phyloP scores from a whole-genome alignment of 2,329 filamentous ascomycete species.

The Ustulina deusta region DNA sequence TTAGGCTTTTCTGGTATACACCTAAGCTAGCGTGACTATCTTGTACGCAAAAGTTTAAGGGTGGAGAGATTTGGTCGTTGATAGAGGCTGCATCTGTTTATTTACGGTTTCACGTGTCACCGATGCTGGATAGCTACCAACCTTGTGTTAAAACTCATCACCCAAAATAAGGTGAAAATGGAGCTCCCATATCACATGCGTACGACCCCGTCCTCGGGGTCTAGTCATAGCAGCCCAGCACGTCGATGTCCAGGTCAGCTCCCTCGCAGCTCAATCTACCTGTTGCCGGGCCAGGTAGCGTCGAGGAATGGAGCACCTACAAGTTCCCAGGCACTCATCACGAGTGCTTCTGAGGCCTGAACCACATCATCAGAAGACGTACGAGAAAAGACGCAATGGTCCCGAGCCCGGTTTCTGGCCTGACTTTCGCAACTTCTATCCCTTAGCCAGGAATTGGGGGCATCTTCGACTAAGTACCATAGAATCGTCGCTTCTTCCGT shows the following conservation, averaged over 20 bases:
- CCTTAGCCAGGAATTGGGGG: neutral
- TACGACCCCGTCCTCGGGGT: neutral
- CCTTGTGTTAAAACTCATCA: too few relatives aligned
- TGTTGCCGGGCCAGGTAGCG: neutral
- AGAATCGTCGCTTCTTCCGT: constrained; percentile 42
- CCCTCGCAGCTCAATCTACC: neutral
- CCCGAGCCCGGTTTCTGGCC: neutral
- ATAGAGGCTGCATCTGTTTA: too few relatives aligned
- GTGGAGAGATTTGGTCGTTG: too few relatives aligned
- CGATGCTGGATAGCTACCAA: too few relatives aligned
- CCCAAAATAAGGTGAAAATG: neutral
- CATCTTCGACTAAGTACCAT: constrained; percentile 26
- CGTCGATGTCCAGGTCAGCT: neutral
- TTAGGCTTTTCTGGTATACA: too few relatives aligned
- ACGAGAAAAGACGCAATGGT: neutral
- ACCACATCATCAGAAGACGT: neutral
- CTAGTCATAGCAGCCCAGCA: neutral
- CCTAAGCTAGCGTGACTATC: too few relatives aligned
- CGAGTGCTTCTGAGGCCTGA: neutral
- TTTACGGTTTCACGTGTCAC: too few relatives aligned
- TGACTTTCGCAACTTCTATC: neutral
- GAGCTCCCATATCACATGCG: neutral
- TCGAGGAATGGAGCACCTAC: neutral
- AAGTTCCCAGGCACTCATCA: neutral
- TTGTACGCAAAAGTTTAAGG: too few relatives aligned